Base-by-base conservation (phyloP, 768 basidiomycete genomes). In the Tulasnella sp. region DNA sequence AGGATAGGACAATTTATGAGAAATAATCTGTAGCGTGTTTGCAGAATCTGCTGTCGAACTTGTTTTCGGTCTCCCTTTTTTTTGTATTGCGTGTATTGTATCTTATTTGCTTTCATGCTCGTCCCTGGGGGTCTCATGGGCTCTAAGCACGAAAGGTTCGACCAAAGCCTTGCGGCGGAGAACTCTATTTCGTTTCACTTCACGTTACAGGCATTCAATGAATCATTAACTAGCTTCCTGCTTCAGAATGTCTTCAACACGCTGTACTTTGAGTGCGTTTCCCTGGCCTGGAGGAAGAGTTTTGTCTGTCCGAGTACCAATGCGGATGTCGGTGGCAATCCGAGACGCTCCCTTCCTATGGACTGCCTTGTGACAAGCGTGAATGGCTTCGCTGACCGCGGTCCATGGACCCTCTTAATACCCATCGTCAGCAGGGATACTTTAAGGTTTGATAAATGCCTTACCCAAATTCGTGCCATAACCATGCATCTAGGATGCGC, bases 291-390 rank as follows among this genome's bases (percentile, higher is more conserved):
- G 86, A 5, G 85, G 84, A 10, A 81, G 78, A 23, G 91, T 87
- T 51, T 88, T 85, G 84, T 96, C 90, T 32, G 89, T 87, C 70
- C 96, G 90, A 0, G 97, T 98, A 61, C 97, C 97, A 75, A 99
- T 96, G 37, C 97, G 91, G 79, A 98, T 93, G 85, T 99, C 96
- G 16, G 96, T 97, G 15, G 93, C 93, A 75, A 96, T 88, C 74
- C 92, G 90, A 20, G 90, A 89, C 0, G 89, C 88, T 32, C 93
- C 93, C 83, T 89, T 88, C 0, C 88, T 89, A 80, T 96, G 95
- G 6, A 96, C 92, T 1, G 93, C 94, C 35, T 88, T 88, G 82
- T 99, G 97, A 83, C 95, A 98, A 79, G 92, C 93, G 80, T 95
- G 93, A 80, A 99, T 98, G 2, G 92, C 94, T 81, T 92, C 87